A percentile compares a stretch with the other conserved stretches of the same genome.
These are phyloP conservation scores for Suillus bovinus DNA, from an alignment of 768 basidiomycete genomes.

Conservation along the genomic window DNA sequence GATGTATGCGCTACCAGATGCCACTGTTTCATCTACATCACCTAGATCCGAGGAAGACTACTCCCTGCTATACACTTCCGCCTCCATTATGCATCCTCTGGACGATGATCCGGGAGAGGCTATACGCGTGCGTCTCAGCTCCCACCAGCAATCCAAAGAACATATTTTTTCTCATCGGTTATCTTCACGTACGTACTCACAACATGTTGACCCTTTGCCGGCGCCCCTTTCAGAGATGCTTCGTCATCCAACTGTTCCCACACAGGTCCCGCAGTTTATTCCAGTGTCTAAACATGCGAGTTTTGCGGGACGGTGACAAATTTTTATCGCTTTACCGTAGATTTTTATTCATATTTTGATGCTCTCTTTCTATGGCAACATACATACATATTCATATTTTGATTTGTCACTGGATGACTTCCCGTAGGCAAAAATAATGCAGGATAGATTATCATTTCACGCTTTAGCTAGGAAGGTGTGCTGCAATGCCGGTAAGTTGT, in stretches of 20 bases:
- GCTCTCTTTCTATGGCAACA: neutral
- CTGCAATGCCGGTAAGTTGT: too few relatives aligned
- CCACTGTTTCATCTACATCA: slow-evolving; percentile 8
- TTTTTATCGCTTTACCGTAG: neutral
- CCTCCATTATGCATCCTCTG: neutral
- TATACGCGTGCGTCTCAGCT: slow-evolving; percentile 10
- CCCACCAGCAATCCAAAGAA: slow-evolving; percentile 13
- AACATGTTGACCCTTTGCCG: slow-evolving; percentile 49
- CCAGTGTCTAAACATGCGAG: slow-evolving; percentile 31
- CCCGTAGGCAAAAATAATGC: too few relatives aligned
- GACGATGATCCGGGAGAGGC: slow-evolving; percentile 11
- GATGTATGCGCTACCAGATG: slow-evolving; percentile 20
- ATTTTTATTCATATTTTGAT: neutral
- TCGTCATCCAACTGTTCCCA: slow-evolving; percentile 17
- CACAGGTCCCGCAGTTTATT: slow-evolving; percentile 13
- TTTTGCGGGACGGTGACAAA: slow-evolving; percentile 30
- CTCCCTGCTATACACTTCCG: slow-evolving; percentile 7
- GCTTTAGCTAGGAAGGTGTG: too few relatives aligned
- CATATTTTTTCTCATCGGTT: slow-evolving; percentile 14
- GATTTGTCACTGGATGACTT: too few relatives aligned
- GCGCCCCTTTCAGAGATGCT: slow-evolving; percentile 58
- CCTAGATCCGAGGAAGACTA: slow-evolving; percentile 7
- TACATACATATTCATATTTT: neutral
- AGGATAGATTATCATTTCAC: too few relatives aligned
- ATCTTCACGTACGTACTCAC: slow-evolving; percentile 15